These are phyloP conservation scores for Dendrostoma leiphaemia DNA, from an alignment of 2,329 filamentous ascomycete species.

Conservation along the genomic window DNA sequence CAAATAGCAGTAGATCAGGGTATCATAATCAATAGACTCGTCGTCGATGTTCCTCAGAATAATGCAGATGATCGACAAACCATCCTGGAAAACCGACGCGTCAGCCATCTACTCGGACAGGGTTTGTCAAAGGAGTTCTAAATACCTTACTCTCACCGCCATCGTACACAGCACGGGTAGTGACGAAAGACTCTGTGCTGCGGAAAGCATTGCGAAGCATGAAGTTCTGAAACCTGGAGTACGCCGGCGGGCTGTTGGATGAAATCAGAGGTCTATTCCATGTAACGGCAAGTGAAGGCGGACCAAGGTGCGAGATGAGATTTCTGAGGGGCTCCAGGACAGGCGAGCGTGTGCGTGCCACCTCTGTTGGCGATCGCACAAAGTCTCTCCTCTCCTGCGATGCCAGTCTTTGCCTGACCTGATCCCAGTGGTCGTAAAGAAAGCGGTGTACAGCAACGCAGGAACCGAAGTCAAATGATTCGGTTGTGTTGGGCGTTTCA, in stretches of 20 bases:
- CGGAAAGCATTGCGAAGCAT: conserved; percentile 69
- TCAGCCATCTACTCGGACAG: too few species aligned
- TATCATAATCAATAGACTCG: conserved; percentile 64
- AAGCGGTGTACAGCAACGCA: conserved; percentile 68
- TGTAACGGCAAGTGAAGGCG: conserved; percentile 65
- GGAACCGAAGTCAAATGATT: conserved; percentile 68
- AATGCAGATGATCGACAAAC: conserved; percentile 66
- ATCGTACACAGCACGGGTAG: conserved; percentile 66
- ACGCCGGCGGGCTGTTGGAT: conserved; percentile 59
- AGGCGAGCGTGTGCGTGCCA: conserved; percentile 50
- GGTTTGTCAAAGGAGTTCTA: too few species aligned
- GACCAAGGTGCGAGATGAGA: conserved; percentile 64
- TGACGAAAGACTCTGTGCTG: conserved; percentile 62
- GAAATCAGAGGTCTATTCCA: conserved; percentile 69
- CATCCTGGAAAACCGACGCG: too few species aligned
- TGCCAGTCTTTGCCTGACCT: conserved; percentile 62
- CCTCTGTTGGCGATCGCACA: conserved; percentile 52
- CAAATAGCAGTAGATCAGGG: conserved; percentile 65
- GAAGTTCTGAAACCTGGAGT: conserved; percentile 69
- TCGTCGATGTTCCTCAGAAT: conserved; percentile 67
- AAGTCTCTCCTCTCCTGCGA: conserved; percentile 57
- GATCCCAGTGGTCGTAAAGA: conserved; percentile 70
- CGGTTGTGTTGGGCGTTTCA: conserved; percentile 38
- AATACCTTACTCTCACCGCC: conserved; percentile 66
- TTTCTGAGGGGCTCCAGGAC: conserved; percentile 59